These are phyloP conservation scores for Microsporum audouinii DNA, from an alignment of 2,329 filamentous ascomycete genomes.

Conservation along the genomic window DNA sequence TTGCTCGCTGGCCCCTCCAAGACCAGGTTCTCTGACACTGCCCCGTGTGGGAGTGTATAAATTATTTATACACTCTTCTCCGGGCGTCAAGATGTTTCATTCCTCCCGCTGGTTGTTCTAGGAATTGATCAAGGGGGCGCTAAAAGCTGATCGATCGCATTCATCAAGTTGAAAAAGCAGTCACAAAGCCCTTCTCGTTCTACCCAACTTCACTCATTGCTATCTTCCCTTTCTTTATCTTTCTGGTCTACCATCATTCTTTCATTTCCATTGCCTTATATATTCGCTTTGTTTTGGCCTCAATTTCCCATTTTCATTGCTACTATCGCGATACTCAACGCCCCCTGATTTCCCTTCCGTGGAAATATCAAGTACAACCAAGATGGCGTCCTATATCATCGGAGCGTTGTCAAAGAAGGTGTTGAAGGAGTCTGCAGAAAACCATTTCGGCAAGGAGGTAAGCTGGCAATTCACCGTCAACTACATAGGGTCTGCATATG, in stretches of 20 bases:
- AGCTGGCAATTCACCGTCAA: background rate
- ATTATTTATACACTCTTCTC: background rate
- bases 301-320: background rate
- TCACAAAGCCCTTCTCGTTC: background rate
- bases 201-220: background rate
- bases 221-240: background rate
- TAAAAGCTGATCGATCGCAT: background rate
- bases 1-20: background rate
- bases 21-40: background rate
- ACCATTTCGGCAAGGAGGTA: constrained; percentile 34
- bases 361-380: background rate
- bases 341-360: background rate
- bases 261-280: background rate
- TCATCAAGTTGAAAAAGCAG: background rate
- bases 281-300: background rate
- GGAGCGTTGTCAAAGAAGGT: constrained; percentile 24
- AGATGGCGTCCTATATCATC: constrained; percentile 17
- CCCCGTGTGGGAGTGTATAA: background rate
- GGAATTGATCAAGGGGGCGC: background rate
- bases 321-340: background rate
- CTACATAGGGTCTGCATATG: background rate
- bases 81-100: background rate
- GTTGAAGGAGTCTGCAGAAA: constrained; percentile 29
- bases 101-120: background rate
- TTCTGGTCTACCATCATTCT: background rate